These are phyloP conservation scores for Stachybotrys chlorohalonatus DNA, from an alignment of 2,329 filamentous ascomycete species.

Conservation along the genomic window DNA sequence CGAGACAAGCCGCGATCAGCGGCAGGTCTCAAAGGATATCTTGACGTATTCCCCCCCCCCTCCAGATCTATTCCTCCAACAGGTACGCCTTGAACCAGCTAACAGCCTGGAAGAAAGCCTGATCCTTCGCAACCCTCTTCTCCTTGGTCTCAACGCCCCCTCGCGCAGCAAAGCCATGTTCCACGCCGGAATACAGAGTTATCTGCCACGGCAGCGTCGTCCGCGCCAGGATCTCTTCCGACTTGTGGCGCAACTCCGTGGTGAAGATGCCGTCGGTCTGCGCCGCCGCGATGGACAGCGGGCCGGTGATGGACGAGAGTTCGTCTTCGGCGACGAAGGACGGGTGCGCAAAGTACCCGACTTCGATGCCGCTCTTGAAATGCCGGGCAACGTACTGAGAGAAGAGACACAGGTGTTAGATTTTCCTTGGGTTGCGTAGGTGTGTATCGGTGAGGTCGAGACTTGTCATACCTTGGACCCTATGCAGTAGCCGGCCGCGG, in stretches of 20 bases:
- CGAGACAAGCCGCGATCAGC: too few species aligned
- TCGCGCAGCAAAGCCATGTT: slow-evolving; percentile 67
- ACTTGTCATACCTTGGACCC: slow-evolving; percentile 44
- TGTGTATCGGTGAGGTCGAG: not conserved
- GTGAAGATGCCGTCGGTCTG: slow-evolving; percentile 54
- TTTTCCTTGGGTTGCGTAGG: not conserved
- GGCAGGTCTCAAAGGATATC: not conserved
- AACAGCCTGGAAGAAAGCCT: slow-evolving; percentile 68
- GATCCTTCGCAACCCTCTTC: slow-evolving; percentile 65
- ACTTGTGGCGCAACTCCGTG: slow-evolving; percentile 40
- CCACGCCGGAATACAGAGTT: slow-evolving; percentile 57
- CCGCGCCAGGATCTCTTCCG: slow-evolving; percentile 49
- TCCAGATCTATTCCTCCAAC: not conserved
- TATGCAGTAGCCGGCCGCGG: slow-evolving; percentile 55
- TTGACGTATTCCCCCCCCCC: not conserved
- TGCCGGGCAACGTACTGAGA: slow-evolving; percentile 61
- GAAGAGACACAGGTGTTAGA: not conserved
- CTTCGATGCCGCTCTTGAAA: slow-evolving; percentile 46
- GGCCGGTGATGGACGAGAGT: slow-evolving; percentile 44
- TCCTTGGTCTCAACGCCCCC: slow-evolving; percentile 42
- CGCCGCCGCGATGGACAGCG: slow-evolving; percentile 54
- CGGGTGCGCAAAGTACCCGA: slow-evolving; percentile 56
- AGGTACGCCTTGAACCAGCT: slow-evolving; percentile 60
- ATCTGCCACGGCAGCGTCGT: slow-evolving; percentile 55
- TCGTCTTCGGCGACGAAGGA: slow-evolving; percentile 51